Base-by-base conservation (phyloP, 225 moss, liverwort and hornwort genomes). In the Polytrichum commune region DNA sequence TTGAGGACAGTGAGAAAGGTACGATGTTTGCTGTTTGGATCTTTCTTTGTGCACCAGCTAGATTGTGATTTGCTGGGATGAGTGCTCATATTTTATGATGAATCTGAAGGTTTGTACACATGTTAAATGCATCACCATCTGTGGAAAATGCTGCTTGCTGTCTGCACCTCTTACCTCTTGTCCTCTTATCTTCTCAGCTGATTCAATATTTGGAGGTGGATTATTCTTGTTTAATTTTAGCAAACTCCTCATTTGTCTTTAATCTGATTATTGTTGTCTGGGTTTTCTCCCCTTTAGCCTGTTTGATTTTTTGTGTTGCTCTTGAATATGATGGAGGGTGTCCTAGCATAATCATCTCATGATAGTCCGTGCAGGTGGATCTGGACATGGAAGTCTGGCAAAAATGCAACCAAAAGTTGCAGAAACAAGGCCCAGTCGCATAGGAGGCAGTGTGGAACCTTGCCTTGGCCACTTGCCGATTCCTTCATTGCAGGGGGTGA, bases 1-100 rank as follows among this genome's bases (percentile, higher is more conserved):
- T 76, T 61, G 85, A 81, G 74, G 74, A 53, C 62, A 33, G 63
- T 74, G 81, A 79, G 74, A 72, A 62, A 69, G 83, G 87, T 87
- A 81, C 32, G 61, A 35, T 68, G 55, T 72, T 63, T 53, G 24
- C 53, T 16, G 22, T 68, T 66, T 7, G 0, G 38, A 10, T 62
- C 25, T 77, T 53, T 26, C 55, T 77, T 27, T 18, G 25, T 72
- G 68, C 38, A 54, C 19, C 27, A 65, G 60, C 27, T 69, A 46
- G 13, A 16, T 46, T 46, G 46, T 46, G 46, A 13, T 38, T 38
- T 38, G 10, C 38, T 38, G 13, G 38, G 38, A 10, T 13, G 13
- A 46, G 13, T 1, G 16, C 16, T 46, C 46, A 16, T 46, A 16
- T 46, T 46, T 46, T 46, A 46, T 46, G 13, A 46, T 46, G 3